Conservation (phyloP, 352 stramenopile genomes). For the Pythium brachiatum region DNA sequence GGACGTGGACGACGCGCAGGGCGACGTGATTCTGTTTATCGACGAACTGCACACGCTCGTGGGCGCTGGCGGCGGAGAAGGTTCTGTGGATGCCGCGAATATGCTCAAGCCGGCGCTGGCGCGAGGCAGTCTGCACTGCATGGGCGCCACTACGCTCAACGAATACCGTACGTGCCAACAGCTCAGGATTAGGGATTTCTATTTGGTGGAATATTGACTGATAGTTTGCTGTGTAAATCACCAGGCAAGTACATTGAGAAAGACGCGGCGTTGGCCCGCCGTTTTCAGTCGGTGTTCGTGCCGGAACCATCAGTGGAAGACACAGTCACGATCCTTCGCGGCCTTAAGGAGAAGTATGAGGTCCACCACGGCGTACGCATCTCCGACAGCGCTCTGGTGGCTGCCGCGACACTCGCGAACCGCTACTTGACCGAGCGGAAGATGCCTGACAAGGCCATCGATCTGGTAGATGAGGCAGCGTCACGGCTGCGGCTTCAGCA, state of each 20-base stretch:
- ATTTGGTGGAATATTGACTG: conserved; percentile 73
- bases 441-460: conserved; percentile 94
- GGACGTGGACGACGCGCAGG: conserved; percentile 91
- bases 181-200: not conserved
- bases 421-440: conserved; percentile 92
- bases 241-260: conserved; percentile 96
- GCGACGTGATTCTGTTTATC: conserved; percentile 98
- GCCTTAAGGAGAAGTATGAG: conserved; percentile 96
- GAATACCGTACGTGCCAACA: conserved; percentile 87
- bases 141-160: conserved; percentile 97
- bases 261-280: conserved; percentile 96
- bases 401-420: conserved; percentile 93
- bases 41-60: conserved; percentile 98
- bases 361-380: conserved; percentile 96
- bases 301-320: conserved; percentile 93
- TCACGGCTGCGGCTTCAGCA: conserved; percentile 91
- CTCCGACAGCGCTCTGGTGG: conserved; percentile 90
- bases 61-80: conserved; percentile 89
- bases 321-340: conserved; percentile 96
- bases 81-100: conserved; percentile 98
- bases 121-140: conserved; percentile 94
- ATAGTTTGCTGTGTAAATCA: conserved; percentile 72
- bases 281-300: conserved; percentile 97
- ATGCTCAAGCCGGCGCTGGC: conserved; percentile 98
- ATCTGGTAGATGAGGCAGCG: conserved; percentile 95